A percentile compares a stretch with the other conserved stretches of the same genome.
phyloP scores from a whole-genome alignment of 1,284 basidiomycete species.

The Fomitopsis schrenkii region DNA sequence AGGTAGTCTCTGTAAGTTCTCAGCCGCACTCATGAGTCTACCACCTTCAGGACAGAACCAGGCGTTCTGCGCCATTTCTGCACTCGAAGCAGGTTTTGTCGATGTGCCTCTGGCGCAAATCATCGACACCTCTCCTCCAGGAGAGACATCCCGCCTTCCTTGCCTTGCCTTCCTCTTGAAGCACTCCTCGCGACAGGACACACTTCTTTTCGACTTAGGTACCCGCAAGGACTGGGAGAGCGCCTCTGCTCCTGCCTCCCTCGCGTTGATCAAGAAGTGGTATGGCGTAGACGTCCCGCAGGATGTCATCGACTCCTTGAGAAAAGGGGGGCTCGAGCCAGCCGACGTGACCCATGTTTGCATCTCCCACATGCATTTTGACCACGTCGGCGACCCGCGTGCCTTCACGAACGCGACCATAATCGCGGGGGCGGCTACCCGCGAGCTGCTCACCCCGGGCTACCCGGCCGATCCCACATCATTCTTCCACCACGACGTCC shows the following conservation, averaged over 20 bases:
- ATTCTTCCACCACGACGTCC: conserved; percentile 29
- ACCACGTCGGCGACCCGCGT: conserved; percentile 40
- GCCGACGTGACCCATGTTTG: conserved; percentile 40
- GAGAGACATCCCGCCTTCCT: conserved; percentile 26
- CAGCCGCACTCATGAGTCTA: conserved; percentile 9
- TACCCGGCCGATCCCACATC: conserved; percentile 39
- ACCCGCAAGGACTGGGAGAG: conserved; percentile 43
- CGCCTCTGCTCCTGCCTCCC: conserved; percentile 29
- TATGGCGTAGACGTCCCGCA: conserved; percentile 30
- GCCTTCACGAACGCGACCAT: conserved; percentile 46
- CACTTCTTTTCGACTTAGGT: conserved; percentile 51
- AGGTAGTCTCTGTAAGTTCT: too few species aligned
- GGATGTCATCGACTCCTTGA: conserved; percentile 43
- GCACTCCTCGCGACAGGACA: conserved; percentile 34
- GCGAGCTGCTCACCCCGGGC: conserved; percentile 30
- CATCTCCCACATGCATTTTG: conserved; percentile 47
- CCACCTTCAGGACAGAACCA: conserved; percentile 12
- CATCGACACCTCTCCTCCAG: conserved; percentile 29
- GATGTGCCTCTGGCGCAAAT: conserved; percentile 32
- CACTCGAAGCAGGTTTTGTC: conserved; percentile 43
- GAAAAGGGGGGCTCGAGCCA: conserved; percentile 41
- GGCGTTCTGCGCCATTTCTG: conserved; percentile 34
- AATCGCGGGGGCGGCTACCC: conserved; percentile 36
- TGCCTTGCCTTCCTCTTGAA: conserved; percentile 47
- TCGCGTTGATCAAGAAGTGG: conserved; percentile 9